A percentile compares a stretch with the other conserved stretches of the same genome.
These are phyloP conservation scores for Hypoxylon sp. DNA, from an alignment of 2,329 filamentous ascomycete genomes.

Conservation along the genomic window DNA sequence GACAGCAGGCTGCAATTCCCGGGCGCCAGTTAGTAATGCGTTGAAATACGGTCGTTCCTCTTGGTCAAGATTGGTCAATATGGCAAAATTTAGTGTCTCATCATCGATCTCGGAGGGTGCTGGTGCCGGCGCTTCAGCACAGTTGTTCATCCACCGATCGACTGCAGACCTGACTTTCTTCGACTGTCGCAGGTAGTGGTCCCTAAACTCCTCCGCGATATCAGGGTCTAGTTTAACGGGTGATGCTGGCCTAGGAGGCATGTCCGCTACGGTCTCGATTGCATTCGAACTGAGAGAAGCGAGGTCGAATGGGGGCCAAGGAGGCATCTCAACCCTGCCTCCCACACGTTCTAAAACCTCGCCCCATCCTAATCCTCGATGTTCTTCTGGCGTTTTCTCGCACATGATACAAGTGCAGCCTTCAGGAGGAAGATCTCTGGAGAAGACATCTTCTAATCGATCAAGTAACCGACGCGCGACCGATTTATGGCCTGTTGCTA, in stretches of 20 bases:
- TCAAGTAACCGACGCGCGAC: conserved; percentile 93
- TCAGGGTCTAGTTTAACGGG: conserved; percentile 88
- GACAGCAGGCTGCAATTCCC: conserved; percentile 68
- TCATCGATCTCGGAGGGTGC: conserved; percentile 93
- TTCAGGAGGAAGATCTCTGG: conserved; percentile 88
- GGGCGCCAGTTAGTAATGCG: conserved; percentile 76
- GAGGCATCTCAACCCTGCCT: conserved; percentile 85
- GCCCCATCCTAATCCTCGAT: conserved; percentile 89
- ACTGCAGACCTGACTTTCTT: conserved; percentile 94
- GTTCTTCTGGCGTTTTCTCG: conserved; percentile 71
- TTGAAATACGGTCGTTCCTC: conserved; percentile 86
- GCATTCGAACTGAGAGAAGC: conserved; percentile 73
- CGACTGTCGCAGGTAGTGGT: conserved; percentile 91
- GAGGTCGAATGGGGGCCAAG: conserved; percentile 90
- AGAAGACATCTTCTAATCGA: conserved; percentile 93
- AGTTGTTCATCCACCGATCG: conserved; percentile 88
- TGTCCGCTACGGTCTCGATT: conserved; percentile 73
- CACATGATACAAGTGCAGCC: conserved; percentile 92
- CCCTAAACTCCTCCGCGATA: conserved; percentile 91
- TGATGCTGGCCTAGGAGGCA: conserved; percentile 69
- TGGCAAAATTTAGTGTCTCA: conserved; percentile 93
- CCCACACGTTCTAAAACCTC: conserved; percentile 95
- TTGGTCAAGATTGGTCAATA: conserved; percentile 85
- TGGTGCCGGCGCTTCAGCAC: conserved; percentile 79
- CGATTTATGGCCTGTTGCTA: conserved; percentile 94